Evolutionary conservation across 2,329 filamentous ascomycete genomes (phyloP).

Genomic region (Capronia americana): DNA sequence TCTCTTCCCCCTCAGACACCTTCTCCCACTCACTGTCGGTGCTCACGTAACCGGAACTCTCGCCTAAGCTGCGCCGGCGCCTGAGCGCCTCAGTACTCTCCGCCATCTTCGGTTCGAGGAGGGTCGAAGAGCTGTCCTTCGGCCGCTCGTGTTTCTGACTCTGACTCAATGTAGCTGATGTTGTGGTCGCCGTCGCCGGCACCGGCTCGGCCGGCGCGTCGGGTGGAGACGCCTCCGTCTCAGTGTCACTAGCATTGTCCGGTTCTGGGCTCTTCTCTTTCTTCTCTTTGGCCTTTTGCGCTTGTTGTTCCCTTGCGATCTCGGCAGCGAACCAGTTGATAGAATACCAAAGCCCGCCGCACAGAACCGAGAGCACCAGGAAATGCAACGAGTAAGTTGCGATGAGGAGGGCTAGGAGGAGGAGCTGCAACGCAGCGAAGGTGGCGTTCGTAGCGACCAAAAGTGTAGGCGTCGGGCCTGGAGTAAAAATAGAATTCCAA

Average conservation of each 20-base stretch:
- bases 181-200: constrained; percentile 19
- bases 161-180: constrained; percentile 22
- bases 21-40: constrained; percentile 99
- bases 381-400: constrained; percentile 91
- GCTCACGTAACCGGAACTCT: constrained; percentile 66
- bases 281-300: constrained; percentile 52
- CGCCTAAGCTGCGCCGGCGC: constrained; percentile 56
- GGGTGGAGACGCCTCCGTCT: constrained; percentile 46
- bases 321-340: constrained; percentile 96
- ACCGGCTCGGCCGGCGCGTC: neutral
- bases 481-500: constrained; percentile 91
- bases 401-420: constrained; percentile 76
- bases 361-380: constrained; percentile 77
- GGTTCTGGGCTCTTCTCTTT: constrained; percentile 50
- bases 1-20: constrained; percentile 68
- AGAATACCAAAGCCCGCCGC: constrained; percentile 83
- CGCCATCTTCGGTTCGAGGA: constrained; percentile 56
- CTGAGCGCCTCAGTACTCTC: constrained; percentile 49
- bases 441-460: constrained; percentile 87
- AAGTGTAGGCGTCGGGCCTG: constrained; percentile 85
- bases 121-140: constrained; percentile 24
- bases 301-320: constrained; percentile 59
- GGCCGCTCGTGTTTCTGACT: constrained; percentile 31
- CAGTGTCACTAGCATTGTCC: constrained; percentile 44
- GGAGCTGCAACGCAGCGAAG: constrained; percentile 82